A percentile compares a stretch with the other conserved stretches of the same genome.
These are phyloP conservation scores for Rhodosporidiobolus sp. DNA, from an alignment of 768 basidiomycete species.

Conservation along the genomic window DNA sequence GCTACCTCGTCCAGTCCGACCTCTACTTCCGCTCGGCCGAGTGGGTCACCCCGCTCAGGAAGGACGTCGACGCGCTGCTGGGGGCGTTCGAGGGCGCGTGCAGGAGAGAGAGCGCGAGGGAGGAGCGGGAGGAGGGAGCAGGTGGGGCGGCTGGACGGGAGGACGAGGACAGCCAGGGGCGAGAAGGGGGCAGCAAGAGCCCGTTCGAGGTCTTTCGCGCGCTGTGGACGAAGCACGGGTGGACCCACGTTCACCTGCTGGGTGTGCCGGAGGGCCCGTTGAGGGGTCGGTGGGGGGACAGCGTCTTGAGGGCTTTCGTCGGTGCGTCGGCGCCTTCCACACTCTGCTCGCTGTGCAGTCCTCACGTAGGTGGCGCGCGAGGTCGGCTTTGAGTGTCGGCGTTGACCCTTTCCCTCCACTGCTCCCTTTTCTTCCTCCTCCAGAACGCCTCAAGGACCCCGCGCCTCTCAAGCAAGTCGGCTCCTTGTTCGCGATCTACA, in stretches of 20 bases:
- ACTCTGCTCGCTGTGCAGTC: background rate
- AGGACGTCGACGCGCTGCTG: conserved; percentile 10
- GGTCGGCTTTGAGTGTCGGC: no score
- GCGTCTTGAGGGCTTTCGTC: conserved; percentile 23
- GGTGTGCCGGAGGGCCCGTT: conserved; percentile 21
- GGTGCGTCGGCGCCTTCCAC: conserved; percentile 1
- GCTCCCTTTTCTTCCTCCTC: no score
- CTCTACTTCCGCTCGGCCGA: conserved; percentile 17
- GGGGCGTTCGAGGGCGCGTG: conserved; percentile 4
- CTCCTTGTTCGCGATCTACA: conserved; percentile 16
- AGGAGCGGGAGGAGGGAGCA: background rate
- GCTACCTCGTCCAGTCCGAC: conserved; percentile 8
- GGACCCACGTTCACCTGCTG: conserved; percentile 13
- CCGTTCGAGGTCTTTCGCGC: conserved; percentile 24
- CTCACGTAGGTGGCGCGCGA: no score
- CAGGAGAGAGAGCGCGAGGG: background rate
- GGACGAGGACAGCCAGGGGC: no score
- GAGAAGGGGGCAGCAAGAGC: no score
- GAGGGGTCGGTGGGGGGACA: conserved; percentile 19
- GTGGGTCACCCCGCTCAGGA: conserved; percentile 4
- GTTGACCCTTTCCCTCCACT: background rate
- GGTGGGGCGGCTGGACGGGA: no score
- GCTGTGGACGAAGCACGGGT: conserved; percentile 17
- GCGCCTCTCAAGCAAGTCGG: conserved; percentile 18
- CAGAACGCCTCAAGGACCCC: conserved; percentile 14